A percentile compares a stretch with the other conserved stretches of the same genome.
phyloP scores from a whole-genome alignment of 176 grass and related monocot species.

The Cenchrus americanus region DNA sequence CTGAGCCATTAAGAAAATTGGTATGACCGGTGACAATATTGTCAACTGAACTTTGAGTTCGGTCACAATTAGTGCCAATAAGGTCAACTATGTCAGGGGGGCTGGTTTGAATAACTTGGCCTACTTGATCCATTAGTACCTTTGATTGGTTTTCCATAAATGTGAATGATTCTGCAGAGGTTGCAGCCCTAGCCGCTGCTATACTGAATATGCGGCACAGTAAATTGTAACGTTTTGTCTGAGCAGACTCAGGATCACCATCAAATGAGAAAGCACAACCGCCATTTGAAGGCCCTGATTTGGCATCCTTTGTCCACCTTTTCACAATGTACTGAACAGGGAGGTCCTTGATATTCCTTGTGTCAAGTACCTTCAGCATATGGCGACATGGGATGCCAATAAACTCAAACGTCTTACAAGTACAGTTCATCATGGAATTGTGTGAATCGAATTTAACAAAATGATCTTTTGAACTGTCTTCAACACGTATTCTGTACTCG shows the following conservation, averaged over 20 bases:
- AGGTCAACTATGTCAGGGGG: constrained; percentile 60
- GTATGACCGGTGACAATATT: constrained; percentile 66
- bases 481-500: constrained; percentile 69
- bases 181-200: constrained; percentile 70
- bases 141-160: constrained; percentile 72
- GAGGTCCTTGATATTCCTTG: constrained; percentile 87
- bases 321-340: constrained; percentile 76
- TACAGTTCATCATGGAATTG: constrained; percentile 66
- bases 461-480: constrained; percentile 71
- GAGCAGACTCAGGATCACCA: constrained; percentile 53
- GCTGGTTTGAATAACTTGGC: constrained; percentile 70
- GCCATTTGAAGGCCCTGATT: constrained; percentile 49
- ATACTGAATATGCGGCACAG: constrained; percentile 78
- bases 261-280: constrained; percentile 51
- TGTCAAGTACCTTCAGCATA: constrained; percentile 90
- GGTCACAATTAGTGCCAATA: constrained; percentile 45
- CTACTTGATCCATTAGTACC: constrained; percentile 70
- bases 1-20: constrained; percentile 60
- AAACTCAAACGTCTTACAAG: constrained; percentile 86
- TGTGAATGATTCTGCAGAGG: constrained; percentile 57
- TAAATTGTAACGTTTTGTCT: constrained; percentile 53
- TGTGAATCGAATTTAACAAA: constrained; percentile 86
- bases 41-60: constrained; percentile 66
- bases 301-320: constrained; percentile 92
- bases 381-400: constrained; percentile 84